Percentiles rank a stretch among this genome's conserved stretches.
Evolutionary conservation across 1,284 basidiomycete species (phyloP).

Genomic region (Pterulicium gracile): DNA sequence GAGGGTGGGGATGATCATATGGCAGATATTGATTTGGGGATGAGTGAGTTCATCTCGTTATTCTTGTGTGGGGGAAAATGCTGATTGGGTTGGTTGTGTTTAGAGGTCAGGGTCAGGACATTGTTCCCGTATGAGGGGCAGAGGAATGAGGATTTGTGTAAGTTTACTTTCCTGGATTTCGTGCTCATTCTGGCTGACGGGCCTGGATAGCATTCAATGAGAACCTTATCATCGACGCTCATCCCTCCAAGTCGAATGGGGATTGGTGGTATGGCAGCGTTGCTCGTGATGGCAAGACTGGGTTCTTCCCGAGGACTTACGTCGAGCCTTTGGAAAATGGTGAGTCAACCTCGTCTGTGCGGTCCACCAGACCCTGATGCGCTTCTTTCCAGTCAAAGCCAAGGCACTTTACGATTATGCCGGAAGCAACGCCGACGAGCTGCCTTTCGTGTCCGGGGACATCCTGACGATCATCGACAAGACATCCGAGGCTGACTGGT

Average conservation of each 20-base stretch:
- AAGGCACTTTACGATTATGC: slow-evolving; percentile 75
- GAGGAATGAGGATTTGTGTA: slow-evolving; percentile 79
- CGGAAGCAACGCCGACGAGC: slow-evolving; percentile 63
- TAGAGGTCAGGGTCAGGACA: slow-evolving; percentile 67
- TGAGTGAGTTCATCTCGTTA: slow-evolving; percentile 28
- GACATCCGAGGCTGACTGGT: slow-evolving; percentile 74
- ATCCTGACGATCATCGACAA: slow-evolving; percentile 68
- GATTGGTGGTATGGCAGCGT: slow-evolving; percentile 95
- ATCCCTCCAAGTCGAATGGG: slow-evolving; percentile 75
- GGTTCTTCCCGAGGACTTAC: slow-evolving; percentile 90
- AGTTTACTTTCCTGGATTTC: slow-evolving; percentile 18
- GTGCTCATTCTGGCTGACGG: slow-evolving; percentile 6
- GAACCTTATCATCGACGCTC: slow-evolving; percentile 70
- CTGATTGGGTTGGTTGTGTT: neutral
- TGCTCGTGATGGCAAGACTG: slow-evolving; percentile 56
- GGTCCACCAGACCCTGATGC: slow-evolving; percentile 7
- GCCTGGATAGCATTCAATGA: slow-evolving; percentile 62
- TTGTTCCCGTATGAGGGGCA: slow-evolving; percentile 80
- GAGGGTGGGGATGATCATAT: slow-evolving; percentile 39
- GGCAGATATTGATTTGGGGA: slow-evolving; percentile 70
- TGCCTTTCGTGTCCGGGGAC: slow-evolving; percentile 76
- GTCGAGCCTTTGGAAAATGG: slow-evolving; percentile 62
- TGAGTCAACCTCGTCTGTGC: slow-evolving; percentile 26
- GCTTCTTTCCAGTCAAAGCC: slow-evolving; percentile 40
- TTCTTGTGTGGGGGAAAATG: slow-evolving; percentile 2